Percentiles rank a stretch among this genome's conserved stretches.
Evolutionary conservation across 2,329 filamentous ascomycete species (phyloP).

Genomic region (Orbilia ellipsospora): DNA sequence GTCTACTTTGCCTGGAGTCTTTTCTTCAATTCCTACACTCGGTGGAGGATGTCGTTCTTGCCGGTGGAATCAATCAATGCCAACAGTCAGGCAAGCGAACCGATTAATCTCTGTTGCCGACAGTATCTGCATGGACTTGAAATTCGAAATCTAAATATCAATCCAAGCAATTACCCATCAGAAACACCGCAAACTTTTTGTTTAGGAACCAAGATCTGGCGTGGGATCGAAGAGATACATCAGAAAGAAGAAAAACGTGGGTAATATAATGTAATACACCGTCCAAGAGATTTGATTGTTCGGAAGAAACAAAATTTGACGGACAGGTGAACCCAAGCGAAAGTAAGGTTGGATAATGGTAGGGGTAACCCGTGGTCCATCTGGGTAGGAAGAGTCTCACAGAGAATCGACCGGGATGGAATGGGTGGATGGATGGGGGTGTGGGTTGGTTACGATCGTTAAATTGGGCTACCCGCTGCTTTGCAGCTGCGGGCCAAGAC

Average conservation of each 20-base stretch:
- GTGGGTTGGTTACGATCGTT: slow-evolving; percentile 43
- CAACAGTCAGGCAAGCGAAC: background rate
- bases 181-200: slow-evolving; percentile 25
- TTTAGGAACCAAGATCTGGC: slow-evolving; percentile 12
- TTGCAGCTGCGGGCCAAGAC: slow-evolving; percentile 41
- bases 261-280: slow-evolving; percentile 21
- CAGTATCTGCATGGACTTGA: background rate
- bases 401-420: slow-evolving; percentile 17
- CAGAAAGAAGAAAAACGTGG: slow-evolving; percentile 41
- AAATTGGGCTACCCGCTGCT: slow-evolving; percentile 51
- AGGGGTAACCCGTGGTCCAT: slow-evolving; percentile 43
- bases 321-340: slow-evolving; percentile 52
- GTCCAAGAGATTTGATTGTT: slow-evolving; percentile 12
- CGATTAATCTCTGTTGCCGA: slow-evolving; percentile 9
- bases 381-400: slow-evolving; percentile 18
- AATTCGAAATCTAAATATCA: background rate
- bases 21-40: no score
- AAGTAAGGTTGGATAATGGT: slow-evolving; percentile 51
- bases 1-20: background rate
- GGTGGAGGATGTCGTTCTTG: no score
- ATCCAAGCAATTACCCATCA: slow-evolving; percentile 6
- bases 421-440: background rate
- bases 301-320: slow-evolving; percentile 23
- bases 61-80: no score
- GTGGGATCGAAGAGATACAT: slow-evolving; percentile 15